Percentiles rank a stretch among this genome's conserved stretches.
Conservation (phyloP, 108 stramenopile genomes). For the Skeletonema marinoi region DNA sequence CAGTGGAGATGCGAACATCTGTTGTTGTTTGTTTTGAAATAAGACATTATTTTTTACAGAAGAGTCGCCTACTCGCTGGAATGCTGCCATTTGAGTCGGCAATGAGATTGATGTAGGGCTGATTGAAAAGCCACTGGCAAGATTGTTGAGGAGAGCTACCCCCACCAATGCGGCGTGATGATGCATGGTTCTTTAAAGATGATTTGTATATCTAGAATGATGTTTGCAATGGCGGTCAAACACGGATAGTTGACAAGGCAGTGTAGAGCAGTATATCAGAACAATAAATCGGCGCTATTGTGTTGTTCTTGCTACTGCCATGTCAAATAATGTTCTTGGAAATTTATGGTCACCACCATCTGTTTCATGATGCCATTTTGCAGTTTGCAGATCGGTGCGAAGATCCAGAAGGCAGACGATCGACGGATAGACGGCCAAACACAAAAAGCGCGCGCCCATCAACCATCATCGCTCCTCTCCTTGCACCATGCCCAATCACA, state of each 20-base stretch:
- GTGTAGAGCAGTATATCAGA: no score
- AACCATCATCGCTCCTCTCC: neutral
- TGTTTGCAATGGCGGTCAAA: no score
- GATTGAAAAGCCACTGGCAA: conserved; percentile 34
- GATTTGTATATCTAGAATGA: no score
- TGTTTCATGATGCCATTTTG: no score
- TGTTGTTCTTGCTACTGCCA: no score
- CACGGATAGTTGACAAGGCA: no score
- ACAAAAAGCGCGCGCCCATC: neutral
- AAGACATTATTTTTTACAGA: neutral
- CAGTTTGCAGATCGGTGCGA: no score
- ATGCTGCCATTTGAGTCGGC: neutral
- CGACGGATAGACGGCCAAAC: neutral
- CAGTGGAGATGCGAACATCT: neutral
- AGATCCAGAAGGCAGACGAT: neutral
- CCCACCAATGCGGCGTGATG: conserved; percentile 21
- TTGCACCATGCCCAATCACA: neutral
- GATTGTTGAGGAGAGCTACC: conserved; percentile 33
- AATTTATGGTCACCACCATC: neutral
- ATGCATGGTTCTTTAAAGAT: neutral
- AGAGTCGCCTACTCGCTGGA: neutral
- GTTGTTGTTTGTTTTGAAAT: neutral
- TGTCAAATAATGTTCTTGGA: no score
- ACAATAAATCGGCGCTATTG: no score
- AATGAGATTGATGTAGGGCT: conserved; percentile 10